These are phyloP conservation scores for Trichoderma harzianum DNA, from an alignment of 2,329 filamentous ascomycete genomes.

Conservation along the genomic window DNA sequence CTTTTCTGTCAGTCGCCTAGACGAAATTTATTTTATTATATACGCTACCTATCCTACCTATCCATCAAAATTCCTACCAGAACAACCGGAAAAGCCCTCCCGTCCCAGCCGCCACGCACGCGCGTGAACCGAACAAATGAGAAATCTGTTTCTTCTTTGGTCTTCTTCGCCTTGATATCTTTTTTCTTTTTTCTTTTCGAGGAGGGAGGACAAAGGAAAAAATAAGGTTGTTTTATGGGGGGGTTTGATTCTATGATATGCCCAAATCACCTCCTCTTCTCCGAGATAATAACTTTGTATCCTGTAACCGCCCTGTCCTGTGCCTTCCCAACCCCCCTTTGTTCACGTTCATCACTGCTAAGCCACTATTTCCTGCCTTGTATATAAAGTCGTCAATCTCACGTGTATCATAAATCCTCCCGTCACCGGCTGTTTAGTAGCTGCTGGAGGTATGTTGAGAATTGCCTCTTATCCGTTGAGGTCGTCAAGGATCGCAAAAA, in stretches of 20 bases:
- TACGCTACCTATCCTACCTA: slow-evolving; percentile 15
- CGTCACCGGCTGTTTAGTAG: slow-evolving; percentile 49
- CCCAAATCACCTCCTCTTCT: not conserved
- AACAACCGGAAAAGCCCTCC: not conserved
- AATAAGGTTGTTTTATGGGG: not conserved
- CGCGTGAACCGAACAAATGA: not conserved
- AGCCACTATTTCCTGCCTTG: not conserved
- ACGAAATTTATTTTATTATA: slow-evolving; percentile 3
- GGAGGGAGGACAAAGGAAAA: not conserved
- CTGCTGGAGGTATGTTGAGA: slow-evolving; percentile 61
- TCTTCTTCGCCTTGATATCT: not conserved
- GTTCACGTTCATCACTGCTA: not conserved
- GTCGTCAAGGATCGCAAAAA: slow-evolving; percentile 59
- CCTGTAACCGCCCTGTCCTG: not conserved
- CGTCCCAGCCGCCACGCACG: slow-evolving; percentile 4
- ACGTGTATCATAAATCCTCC: not conserved
- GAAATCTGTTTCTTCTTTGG: not conserved
- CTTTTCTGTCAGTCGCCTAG: not conserved
- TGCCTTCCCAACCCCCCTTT: not conserved
- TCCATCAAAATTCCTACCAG: slow-evolving; percentile 1
- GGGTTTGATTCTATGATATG: slow-evolving; percentile 4
- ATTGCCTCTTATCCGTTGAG: slow-evolving; percentile 56
- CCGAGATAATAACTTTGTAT: not conserved
- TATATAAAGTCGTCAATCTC: not conserved
- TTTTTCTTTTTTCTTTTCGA: not conserved